Evolutionary conservation across 169 alveolate species (phyloP), one percentile per base, ranked within the genome.

Genomic region (Plasmodium inui): DNA sequence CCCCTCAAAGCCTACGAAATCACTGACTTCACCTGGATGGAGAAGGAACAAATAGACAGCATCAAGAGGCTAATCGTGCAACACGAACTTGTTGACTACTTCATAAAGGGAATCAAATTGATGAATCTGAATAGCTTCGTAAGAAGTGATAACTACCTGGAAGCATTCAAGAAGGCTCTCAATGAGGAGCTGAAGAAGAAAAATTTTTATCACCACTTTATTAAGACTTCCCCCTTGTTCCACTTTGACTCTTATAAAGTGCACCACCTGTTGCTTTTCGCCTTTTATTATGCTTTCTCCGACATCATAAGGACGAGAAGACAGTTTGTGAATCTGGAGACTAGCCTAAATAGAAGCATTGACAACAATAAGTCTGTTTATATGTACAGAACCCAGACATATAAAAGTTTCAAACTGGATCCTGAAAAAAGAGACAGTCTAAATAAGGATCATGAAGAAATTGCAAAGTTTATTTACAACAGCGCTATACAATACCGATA

Each of bases 201-300:
- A 50, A 73, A 89, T 80, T 80, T 80, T 72, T 67, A 70, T 34
- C 89, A 74, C 37, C 94, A 81, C 53, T 89, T 89, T 61, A 89
- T 89, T 53, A 80, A 61, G 22, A 81, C 94, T 26, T 57, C 94
- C 19, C 94, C 94, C n/a, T 14, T 57, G n/a, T 89, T 89, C 57
- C 67, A 81, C 53, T 89, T 89, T 28, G 76, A 89, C 22, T 14
- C n/a, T 26, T 89, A 89, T 61, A 79, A 79, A 28, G 84, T 81
- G 30, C 82, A 79, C 72, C 94, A 89, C 55, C 57, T 89, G 53
- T 70, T 89, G 34, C 73, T 89, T 30, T 89, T 89, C 82, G 76
- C 94, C 19, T 89, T 89, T 70, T 89, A 89, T 80, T 89, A 89
- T 80, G 91, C 91, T 14, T 78, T 89, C 55, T 34, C 94, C 14